Evolutionary conservation across 2,329 filamentous ascomycete genomes (phyloP).

Genomic region (Lecanicillium sp.): DNA sequence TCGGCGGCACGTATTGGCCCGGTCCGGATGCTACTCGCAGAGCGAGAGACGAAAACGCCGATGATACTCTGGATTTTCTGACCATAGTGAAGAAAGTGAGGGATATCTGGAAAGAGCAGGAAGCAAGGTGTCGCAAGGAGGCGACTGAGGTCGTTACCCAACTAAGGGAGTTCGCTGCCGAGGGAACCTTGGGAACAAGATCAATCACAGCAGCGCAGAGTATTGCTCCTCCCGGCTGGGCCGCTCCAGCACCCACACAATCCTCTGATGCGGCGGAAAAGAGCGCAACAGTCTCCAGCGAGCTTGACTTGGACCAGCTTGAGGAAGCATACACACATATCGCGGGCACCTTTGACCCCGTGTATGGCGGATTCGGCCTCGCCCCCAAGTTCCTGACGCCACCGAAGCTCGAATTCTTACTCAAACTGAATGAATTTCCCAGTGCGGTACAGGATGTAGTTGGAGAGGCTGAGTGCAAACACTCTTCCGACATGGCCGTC

Average conservation of each 20-base stretch:
- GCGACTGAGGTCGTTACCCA: constrained; percentile 75
- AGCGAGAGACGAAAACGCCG: constrained; percentile 29
- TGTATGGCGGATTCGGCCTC: constrained; percentile 70
- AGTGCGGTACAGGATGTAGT: constrained; percentile 73
- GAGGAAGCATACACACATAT: constrained; percentile 86
- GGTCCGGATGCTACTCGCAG: constrained; percentile 55
- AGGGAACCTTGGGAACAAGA: constrained; percentile 60
- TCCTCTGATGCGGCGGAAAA: constrained; percentile 14
- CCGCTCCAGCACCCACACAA: constrained; percentile 20
- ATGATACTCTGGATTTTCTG: constrained; percentile 68
- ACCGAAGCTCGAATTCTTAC: constrained; percentile 72
- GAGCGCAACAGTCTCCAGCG: constrained; percentile 43
- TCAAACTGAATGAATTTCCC: constrained; percentile 66
- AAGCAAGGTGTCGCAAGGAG: constrained; percentile 72
- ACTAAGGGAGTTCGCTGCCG: constrained; percentile 78
- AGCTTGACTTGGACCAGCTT: constrained; percentile 79
- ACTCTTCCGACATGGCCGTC: constrained; percentile 70
- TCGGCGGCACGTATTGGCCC: constrained; percentile 94
- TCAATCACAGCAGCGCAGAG: constrained; percentile 21
- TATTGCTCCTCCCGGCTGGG: constrained; percentile 21
- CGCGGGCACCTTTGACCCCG: constrained; percentile 66
- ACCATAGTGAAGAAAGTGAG: constrained; percentile 73
- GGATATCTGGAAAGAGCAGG: constrained; percentile 72
- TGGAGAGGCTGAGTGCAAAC: constrained; percentile 67
- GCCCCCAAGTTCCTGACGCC: constrained; percentile 89